Evolutionary conservation across 768 basidiomycete genomes (phyloP), one percentile per base, ranked within the genome.

Genomic region (Suillus cothurnatus): DNA sequence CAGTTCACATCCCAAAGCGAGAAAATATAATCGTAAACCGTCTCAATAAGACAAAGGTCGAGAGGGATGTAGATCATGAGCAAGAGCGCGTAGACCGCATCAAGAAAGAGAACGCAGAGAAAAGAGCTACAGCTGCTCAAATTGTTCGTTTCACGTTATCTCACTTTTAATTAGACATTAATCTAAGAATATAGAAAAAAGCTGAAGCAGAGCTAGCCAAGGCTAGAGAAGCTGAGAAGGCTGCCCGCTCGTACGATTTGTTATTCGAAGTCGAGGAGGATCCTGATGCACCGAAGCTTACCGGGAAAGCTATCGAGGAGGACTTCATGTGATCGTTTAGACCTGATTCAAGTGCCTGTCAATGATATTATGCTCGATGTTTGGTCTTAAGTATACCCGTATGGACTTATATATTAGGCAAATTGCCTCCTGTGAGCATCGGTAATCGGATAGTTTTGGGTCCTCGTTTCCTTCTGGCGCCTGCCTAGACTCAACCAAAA

Each of bases 1-100:
- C 65, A 94, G 94, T 95, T 1, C 84, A 97, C 72, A 81, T 98
- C 8, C 74, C 83, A 1, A 88, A 88, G 64, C 88, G 96, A 38
- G 92, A 97, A 68, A 99, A 99, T 73, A 69, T 82, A 4, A 92
- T 97, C 64, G 92, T 98, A 39, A 98, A 98, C 73, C 88, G 96
- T 32, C 80, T 98, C 50, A 95, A 93, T 78, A 97, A 97, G 80
- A 98, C 96, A 17, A 98, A 96, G 71, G 79, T 86, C 60, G 94
- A 94, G 77, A 84, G 82, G 34, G 83, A 85, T 41, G 93, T 97
- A 28, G 93, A 99, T 71, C 96, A 98, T 71, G 97, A 99, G 72
- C 87, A 90, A 69, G 96, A 97, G 69, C 84, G 84, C 28, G 80
- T 94, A 32, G 95, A 94, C 36, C 85, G 97, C 21, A 75, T 94